Evolutionary conservation across 352 stramenopile species (phyloP).

Genomic region (Paralagenidium karlingii): DNA sequence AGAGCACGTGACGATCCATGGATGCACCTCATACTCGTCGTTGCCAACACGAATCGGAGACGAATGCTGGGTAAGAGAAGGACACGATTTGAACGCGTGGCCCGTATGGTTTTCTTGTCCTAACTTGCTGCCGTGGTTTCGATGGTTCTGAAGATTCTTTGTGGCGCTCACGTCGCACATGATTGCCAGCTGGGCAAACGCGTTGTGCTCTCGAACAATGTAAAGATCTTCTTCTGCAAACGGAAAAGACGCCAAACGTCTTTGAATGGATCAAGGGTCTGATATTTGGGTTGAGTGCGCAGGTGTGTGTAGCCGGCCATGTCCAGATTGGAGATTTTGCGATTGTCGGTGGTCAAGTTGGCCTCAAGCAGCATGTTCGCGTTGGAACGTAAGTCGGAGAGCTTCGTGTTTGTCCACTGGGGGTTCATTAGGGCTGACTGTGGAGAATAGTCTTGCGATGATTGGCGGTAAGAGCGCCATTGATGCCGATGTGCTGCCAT

Average conservation of each 20-base stretch:
- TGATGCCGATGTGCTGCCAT: constrained; percentile 73
- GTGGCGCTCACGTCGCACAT: constrained; percentile 59
- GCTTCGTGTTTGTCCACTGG: background rate
- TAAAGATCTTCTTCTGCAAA: background rate
- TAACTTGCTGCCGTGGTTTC: too few species aligned
- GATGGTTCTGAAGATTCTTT: too few species aligned
- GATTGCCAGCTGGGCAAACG: constrained; percentile 45
- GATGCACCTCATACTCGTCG: constrained; percentile 51
- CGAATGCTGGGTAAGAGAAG: constrained; percentile 74
- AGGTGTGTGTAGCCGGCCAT: constrained; percentile 68
- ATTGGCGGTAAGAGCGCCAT: constrained; percentile 67
- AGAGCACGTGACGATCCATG: constrained; percentile 74
- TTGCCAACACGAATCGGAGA: constrained; percentile 47
- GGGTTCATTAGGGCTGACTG: background rate
- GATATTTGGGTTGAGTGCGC: too few species aligned
- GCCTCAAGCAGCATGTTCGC: constrained; percentile 64
- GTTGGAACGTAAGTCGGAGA: constrained; percentile 16
- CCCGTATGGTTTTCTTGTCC: too few species aligned
- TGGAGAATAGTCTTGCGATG: constrained; percentile 65
- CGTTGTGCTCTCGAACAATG: constrained; percentile 74
- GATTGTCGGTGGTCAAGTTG: constrained; percentile 66
- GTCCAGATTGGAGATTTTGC: constrained; percentile 60
- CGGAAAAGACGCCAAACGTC: background rate
- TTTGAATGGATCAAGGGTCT: too few species aligned
- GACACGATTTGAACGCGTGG: too few species aligned